Evolutionary conservation across 129 eudicot species (phyloP).

Genomic region (Rutidosis leptorrhynchoides): DNA sequence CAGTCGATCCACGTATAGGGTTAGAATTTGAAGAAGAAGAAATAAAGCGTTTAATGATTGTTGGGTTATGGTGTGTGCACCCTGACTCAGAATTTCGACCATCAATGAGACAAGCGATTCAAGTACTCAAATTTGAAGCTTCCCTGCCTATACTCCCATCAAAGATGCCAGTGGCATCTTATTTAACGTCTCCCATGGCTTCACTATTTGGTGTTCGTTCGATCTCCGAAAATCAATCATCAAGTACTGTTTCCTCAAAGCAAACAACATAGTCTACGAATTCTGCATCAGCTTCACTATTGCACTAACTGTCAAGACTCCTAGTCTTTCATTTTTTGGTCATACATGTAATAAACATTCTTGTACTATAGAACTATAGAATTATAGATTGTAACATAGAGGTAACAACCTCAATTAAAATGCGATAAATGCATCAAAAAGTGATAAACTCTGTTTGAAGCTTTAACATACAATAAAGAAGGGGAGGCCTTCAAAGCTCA

Average conservation of each 20-base stretch:
- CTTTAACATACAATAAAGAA: no score
- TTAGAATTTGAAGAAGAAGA: conserved; percentile 24
- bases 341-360: no score
- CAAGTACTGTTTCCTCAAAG: conserved; percentile 10
- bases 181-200: neutral
- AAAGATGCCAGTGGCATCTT: no score
- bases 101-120: conserved; percentile 31
- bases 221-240: neutral
- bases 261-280: conserved; percentile 8
- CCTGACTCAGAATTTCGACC: conserved; percentile 36
- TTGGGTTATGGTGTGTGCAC: conserved; percentile 46
- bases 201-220: neutral
- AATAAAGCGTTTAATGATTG: conserved; percentile 20
- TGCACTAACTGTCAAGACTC: neutral
- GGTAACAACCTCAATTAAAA: no score
- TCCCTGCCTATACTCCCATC: conserved; percentile 35
- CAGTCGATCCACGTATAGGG: conserved; percentile 31
- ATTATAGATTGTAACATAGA: no score
- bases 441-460: no score
- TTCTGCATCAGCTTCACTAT: conserved; percentile 20
- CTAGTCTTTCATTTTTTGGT: no score
- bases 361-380: no score
- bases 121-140: conserved; percentile 29
- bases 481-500: no score
- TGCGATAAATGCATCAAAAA: no score